Conservation (phyloP, 768 basidiomycete genomes). For the Vararia minispora region DNA sequence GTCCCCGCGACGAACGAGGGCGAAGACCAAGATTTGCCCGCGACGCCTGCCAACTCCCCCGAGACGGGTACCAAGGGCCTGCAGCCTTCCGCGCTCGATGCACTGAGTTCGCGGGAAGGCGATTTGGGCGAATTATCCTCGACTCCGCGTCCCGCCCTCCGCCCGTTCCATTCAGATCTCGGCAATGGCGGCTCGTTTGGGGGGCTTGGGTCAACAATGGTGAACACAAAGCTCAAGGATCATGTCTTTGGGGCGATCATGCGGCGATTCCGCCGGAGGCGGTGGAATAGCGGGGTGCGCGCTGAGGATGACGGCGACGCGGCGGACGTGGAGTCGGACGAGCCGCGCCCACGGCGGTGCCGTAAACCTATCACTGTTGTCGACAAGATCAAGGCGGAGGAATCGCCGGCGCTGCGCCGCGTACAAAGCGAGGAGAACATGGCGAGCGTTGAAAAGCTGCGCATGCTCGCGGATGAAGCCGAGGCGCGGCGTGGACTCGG, state of each 20-base stretch:
- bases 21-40: conserved; percentile 30
- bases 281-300: conserved; percentile 20
- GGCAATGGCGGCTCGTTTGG: conserved; percentile 50
- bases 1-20: conserved; percentile 27
- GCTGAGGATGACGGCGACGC: conserved; percentile 50
- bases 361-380: conserved; percentile 32
- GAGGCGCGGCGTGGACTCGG: not conserved
- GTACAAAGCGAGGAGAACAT: conserved; percentile 53
- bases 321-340: conserved; percentile 24
- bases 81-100: no score
- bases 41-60: conserved; percentile 39
- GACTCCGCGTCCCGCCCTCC: conserved; percentile 22
- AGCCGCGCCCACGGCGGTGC: conserved; percentile 21
- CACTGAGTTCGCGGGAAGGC: no score
- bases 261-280: conserved; percentile 53
- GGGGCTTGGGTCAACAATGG: conserved; percentile 85
- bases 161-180: conserved; percentile 24
- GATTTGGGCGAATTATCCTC: conserved; percentile 2
- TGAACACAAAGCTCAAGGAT: conserved; percentile 91
- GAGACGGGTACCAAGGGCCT: conserved; percentile 13
- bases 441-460: conserved; percentile 21
- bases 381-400: conserved; percentile 30
- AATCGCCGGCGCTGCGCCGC: conserved; percentile 42
- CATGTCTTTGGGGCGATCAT: conserved; percentile 90
- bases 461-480: not conserved